These are phyloP conservation scores for Metschnikowia picachoensis DNA, from an alignment of 805 yeast species.

Conservation along the genomic window DNA sequence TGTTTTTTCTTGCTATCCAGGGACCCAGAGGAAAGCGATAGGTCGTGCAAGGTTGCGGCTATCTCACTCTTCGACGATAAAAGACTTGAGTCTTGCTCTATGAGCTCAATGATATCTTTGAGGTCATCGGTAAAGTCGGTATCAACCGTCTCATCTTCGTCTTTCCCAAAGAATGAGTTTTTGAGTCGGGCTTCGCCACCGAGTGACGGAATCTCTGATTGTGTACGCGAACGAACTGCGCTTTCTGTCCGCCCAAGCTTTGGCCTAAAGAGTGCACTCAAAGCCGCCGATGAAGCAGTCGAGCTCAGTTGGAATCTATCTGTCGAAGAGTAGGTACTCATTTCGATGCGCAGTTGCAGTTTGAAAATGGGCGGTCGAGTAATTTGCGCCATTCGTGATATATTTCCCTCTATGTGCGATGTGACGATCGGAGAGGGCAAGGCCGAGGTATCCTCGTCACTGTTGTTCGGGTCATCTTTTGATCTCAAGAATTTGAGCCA, in stretches of 20 bases:
- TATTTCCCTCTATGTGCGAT: constrained; percentile 6
- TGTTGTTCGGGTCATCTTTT: constrained; percentile 7
- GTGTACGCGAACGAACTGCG: constrained; percentile 21
- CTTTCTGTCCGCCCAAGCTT: constrained; percentile 35
- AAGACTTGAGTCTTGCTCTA: constrained; percentile 37
- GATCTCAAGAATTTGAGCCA: constrained; percentile 25
- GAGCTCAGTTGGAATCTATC: constrained; percentile 31
- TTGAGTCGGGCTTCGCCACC: background rate
- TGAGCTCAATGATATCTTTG: constrained; percentile 44
- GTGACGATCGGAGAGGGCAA: constrained; percentile 4
- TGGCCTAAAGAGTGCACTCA: constrained; percentile 43
- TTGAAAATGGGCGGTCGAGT: constrained; percentile 1
- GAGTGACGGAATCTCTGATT: background rate
- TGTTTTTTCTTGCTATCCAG: constrained; percentile 32
- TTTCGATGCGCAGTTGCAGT: constrained; percentile 10
- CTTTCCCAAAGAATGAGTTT: background rate
- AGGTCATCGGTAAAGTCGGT: constrained; percentile 37
- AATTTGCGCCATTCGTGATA: background rate
- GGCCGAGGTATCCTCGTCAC: constrained; percentile 9
- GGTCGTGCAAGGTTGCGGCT: constrained; percentile 54
- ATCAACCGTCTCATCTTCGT: constrained; percentile 8
- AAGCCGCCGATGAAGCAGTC: constrained; percentile 45
- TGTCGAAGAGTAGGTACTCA: constrained; percentile 10
- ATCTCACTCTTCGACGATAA: constrained; percentile 35
- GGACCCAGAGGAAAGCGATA: constrained; percentile 44